Evolutionary conservation across 148 eudicot species (phyloP).

Genomic region (Nyssa sinensis): DNA sequence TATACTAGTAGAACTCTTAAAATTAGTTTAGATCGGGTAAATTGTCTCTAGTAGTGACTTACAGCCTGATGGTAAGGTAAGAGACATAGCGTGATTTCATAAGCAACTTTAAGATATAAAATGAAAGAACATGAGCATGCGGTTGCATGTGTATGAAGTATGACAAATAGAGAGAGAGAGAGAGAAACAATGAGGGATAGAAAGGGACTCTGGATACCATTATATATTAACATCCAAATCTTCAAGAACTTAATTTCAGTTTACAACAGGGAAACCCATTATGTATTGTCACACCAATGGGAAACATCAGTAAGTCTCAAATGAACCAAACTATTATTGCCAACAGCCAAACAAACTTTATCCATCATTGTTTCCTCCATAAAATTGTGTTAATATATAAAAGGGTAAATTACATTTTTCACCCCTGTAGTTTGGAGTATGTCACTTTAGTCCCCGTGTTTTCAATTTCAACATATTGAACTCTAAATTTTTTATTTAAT

Average conservation of each 20-base stretch:
- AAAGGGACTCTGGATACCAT: too few relatives aligned
- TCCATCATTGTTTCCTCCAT: neutral
- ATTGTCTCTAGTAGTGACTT: neutral
- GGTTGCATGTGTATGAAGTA: neutral
- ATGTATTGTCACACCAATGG: neutral
- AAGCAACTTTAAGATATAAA: neutral
- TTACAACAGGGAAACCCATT: neutral
- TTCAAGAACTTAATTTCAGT: neutral
- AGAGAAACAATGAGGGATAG: too few relatives aligned
- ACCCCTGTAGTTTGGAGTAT: too few relatives aligned
- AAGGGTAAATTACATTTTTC: too few relatives aligned
- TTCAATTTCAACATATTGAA: too few relatives aligned
- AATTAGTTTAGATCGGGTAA: too few relatives aligned
- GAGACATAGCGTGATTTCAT: neutral
- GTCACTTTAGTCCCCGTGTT: too few relatives aligned
- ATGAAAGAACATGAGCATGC: neutral
- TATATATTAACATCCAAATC: neutral
- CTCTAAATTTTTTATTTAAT: too few relatives aligned
- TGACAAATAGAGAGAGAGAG: too few relatives aligned
- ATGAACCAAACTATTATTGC: neutral
- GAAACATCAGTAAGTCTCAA: neutral
- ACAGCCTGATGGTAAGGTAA: neutral
- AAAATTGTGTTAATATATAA: neutral
- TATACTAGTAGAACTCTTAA: neutral
- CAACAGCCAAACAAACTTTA: neutral